Evolutionary conservation across 805 yeast species (phyloP).

Genomic region (Kockiozyma suomiensis): DNA sequence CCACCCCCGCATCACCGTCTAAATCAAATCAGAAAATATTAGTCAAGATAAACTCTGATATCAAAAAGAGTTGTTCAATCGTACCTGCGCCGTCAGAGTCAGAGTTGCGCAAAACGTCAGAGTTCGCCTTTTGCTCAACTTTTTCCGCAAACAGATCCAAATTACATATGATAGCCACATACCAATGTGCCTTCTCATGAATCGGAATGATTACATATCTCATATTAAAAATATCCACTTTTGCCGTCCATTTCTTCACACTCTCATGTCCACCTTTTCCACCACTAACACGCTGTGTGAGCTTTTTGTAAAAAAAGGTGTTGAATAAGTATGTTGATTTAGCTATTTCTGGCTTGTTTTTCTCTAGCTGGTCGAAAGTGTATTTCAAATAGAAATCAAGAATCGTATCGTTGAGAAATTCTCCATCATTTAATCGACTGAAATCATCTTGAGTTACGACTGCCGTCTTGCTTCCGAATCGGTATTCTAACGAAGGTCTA

Average conservation of each 20-base stretch:
- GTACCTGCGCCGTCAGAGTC: neutral
- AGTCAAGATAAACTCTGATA: too few species aligned
- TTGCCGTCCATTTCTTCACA: conserved; percentile 77
- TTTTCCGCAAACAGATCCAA: conserved; percentile 38
- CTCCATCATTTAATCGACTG: conserved; percentile 72
- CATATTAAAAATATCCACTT: conserved; percentile 61
- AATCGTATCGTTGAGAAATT: conserved; percentile 87
- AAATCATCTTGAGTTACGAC: conserved; percentile 71
- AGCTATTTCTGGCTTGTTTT: conserved; percentile 40
- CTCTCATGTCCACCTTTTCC: conserved; percentile 54
- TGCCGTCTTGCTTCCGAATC: conserved; percentile 59
- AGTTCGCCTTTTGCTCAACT: neutral
- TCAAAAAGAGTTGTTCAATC: neutral
- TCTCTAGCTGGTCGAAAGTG: conserved; percentile 40
- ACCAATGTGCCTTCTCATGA: conserved; percentile 84
- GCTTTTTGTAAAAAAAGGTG: conserved; percentile 78
- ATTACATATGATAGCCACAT: conserved; percentile 69
- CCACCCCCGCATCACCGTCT: conserved; percentile 12
- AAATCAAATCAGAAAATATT: conserved; percentile 16
- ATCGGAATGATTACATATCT: conserved; percentile 76
- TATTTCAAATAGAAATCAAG: conserved; percentile 75
- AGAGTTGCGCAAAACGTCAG: too few species aligned
- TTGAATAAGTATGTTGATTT: conserved; percentile 63
- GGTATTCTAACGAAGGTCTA: conserved; percentile 26
- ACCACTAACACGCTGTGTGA: conserved; percentile 41